These are phyloP conservation scores for Dysphania ambrosioides DNA, from an alignment of 148 eudicot species.

Conservation along the genomic window DNA sequence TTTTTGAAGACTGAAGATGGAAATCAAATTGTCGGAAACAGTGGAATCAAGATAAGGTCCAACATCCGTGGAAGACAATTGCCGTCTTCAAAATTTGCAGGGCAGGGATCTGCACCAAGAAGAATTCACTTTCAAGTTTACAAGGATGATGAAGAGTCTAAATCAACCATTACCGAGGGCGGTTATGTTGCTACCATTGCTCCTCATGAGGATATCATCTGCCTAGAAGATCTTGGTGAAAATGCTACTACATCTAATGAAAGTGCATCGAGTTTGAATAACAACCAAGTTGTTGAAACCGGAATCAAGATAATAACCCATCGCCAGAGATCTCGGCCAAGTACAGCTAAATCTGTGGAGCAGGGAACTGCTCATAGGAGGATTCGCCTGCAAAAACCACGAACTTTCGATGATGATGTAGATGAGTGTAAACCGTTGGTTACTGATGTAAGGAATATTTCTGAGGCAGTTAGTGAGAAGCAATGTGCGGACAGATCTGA, in stretches of 20 bases:
- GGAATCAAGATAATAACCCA: conserved; percentile 32
- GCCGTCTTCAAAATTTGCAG: conserved; percentile 6
- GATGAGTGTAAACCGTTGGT: neutral
- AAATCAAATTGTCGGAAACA: conserved; percentile 29
- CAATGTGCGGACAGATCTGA: conserved; percentile 1
- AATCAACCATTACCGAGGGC: conserved; percentile 5
- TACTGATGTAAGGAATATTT: conserved; percentile 1
- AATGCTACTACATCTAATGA: neutral
- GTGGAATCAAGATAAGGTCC: conserved; percentile 44
- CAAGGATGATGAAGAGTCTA: neutral
- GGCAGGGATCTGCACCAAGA: conserved; percentile 71
- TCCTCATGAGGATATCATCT: conserved; percentile 22
- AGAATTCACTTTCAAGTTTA: conserved; percentile 54
- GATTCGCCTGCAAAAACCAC: conserved; percentile 47
- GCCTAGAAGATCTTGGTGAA: conserved; percentile 22
- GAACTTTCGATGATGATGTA: conserved; percentile 1
- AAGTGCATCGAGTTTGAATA: neutral
- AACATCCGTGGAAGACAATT: conserved; percentile 17
- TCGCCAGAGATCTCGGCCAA: conserved; percentile 18
- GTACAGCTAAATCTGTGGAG: conserved; percentile 1
- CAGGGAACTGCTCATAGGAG: conserved; percentile 76
- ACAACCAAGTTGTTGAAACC: conserved; percentile 22
- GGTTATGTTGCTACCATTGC: conserved; percentile 10
- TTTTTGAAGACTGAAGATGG: conserved; percentile 16
- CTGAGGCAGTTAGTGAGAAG: conserved; percentile 21